These are phyloP conservation scores for Magnolia kwangsiensis DNA, from an alignment of 164 flowering plant genomes.

Conservation along the genomic window DNA sequence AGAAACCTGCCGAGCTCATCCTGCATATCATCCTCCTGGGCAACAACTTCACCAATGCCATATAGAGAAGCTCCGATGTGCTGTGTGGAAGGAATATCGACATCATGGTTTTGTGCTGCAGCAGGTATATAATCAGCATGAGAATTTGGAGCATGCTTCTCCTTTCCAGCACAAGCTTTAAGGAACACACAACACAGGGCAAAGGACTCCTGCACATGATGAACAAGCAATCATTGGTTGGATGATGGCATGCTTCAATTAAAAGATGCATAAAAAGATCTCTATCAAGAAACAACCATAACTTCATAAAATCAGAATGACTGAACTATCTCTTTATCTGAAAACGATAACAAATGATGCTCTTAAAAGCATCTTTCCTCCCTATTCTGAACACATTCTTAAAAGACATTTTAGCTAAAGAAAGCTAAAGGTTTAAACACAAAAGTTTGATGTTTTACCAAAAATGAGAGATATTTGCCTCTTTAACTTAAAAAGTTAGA, in stretches of 20 bases:
- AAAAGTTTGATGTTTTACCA: too few relatives aligned
- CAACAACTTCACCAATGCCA: slow-evolving; percentile 22
- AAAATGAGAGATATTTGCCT: too few relatives aligned
- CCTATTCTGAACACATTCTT: not conserved
- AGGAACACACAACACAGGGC: slow-evolving; percentile 46
- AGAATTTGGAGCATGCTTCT: slow-evolving; percentile 33
- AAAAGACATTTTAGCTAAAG: not conserved
- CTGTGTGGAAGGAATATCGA: slow-evolving; percentile 16
- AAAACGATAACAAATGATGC: not conserved
- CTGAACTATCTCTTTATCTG: not conserved
- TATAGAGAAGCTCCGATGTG: slow-evolving; percentile 23
- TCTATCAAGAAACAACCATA: not conserved
- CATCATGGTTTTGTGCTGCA: slow-evolving; percentile 30
- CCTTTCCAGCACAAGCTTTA: slow-evolving; percentile 4
- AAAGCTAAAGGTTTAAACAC: too few relatives aligned
- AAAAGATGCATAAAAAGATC: not conserved
- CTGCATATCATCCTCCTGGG: slow-evolving; percentile 11
- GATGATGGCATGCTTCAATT: not conserved
- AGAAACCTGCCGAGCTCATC: slow-evolving; percentile 11
- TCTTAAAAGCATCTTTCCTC: not conserved
- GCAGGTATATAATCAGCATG: slow-evolving; percentile 40
- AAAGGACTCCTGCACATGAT: slow-evolving; percentile 41
- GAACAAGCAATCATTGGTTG: slow-evolving; percentile 11
- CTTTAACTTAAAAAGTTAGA: too few relatives aligned
- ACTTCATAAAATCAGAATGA: not conserved